Evolutionary conservation across 2,329 filamentous ascomycete species (phyloP).

Genomic region (Massarina eburnea): DNA sequence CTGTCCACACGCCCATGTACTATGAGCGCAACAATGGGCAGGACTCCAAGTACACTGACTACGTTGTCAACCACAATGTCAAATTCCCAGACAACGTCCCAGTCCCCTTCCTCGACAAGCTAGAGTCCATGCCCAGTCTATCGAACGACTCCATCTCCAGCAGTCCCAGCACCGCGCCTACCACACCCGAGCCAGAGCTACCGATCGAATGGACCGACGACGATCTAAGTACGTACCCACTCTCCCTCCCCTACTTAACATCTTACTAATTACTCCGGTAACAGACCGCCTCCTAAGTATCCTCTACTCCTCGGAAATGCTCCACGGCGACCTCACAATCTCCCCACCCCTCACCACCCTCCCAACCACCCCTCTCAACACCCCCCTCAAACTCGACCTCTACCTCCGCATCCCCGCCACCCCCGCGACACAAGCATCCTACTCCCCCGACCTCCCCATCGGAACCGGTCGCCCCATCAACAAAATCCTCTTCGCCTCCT

Average conservation of each 20-base stretch:
- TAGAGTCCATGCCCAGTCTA: background rate
- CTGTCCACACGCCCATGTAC: background rate
- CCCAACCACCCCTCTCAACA: background rate
- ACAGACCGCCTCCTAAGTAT: constrained; percentile 21
- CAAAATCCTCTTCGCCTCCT: constrained; percentile 12
- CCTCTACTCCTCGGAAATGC: constrained; percentile 14
- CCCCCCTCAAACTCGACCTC: constrained; percentile 15
- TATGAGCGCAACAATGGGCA: background rate
- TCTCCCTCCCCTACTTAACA: background rate
- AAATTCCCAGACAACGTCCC: constrained; percentile 3
- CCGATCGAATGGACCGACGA: constrained; percentile 18
- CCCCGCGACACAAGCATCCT: constrained; percentile 5
- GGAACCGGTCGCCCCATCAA: constrained; percentile 19
- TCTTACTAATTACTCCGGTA: constrained; percentile 2
- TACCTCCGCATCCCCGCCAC: constrained; percentile 2
- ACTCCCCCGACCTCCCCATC: constrained; percentile 14
- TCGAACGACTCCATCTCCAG: constrained; percentile 1
- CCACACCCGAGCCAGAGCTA: background rate
- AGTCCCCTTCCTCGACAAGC: constrained; percentile 11
- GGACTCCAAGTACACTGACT: background rate
- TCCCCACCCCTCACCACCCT: constrained; percentile 13
- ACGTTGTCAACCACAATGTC: background rate
- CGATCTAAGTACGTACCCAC: constrained; percentile 14
- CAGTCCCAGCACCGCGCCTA: background rate
- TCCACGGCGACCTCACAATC: constrained; percentile 13